Evolutionary conservation across 345 rosid genomes (phyloP), one percentile per base, ranked within the genome.

Genomic region (Salix suchowensis): DNA sequence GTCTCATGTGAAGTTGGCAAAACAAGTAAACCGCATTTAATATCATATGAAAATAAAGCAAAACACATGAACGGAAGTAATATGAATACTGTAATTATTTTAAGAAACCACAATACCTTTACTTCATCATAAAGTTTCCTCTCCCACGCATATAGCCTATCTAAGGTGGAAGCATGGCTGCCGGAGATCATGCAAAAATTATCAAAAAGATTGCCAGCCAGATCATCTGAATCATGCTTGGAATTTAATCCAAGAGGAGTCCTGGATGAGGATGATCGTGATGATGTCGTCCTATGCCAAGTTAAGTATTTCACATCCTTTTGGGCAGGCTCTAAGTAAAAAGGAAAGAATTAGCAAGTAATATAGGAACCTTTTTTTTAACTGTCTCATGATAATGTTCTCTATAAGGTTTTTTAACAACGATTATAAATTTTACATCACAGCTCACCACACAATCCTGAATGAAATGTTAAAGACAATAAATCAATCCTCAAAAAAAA

Each of bases 71-170:
- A 1, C 9, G 19, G 7, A n/a, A 24, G 23, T 50, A 39, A 65
- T 3, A 6, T 18, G 11, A 61, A 7, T 67, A 36, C 3, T 42
- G 36, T 1, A 21, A 39, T 6, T 5, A 60, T 52, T 44, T 28
- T 11, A 69, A 76, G 54, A 79, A 79, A 74, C 8, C 23, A 55
- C 4, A 74, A 65, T 87, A 96, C 99, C 97, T 96, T 96, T 42
- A 96, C 97, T 93, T 96, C 99, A 70, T 96, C 98, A 70, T 91
- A 89, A 80, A 96, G 98, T 83, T 96, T 96, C 82, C 90, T 86
- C 90, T 96, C 99, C 99, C 99, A 96, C 26, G 99, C 99, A 86
- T 83, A 92, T 26, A 96, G 81, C 79, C 98, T 88, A 82, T 96
- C 96, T 83, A 96, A 83, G 13, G 98, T 96, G 30, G 99, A 96